phyloP scores from a whole-genome alignment of 805 yeast species.

The Ogataea parapolymorpha region DNA sequence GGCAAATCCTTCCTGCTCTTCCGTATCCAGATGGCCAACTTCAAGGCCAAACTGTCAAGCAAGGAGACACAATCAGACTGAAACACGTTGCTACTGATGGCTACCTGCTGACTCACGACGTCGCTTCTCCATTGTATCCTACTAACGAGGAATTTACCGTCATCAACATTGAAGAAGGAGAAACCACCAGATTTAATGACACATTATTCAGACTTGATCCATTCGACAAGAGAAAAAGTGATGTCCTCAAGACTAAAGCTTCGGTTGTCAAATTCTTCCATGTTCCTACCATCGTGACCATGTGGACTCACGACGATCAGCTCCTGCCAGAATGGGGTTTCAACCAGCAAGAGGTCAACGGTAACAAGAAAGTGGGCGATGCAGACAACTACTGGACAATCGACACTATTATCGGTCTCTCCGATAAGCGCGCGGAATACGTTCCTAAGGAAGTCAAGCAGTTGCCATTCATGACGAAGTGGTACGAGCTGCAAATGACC shows the following conservation, averaged over 20 bases:
- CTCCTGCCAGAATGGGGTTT: conserved; percentile 94
- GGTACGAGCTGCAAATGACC: conserved; percentile 80
- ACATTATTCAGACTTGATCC: conserved; percentile 77
- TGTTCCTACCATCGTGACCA: conserved; percentile 81
- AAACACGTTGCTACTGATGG: conserved; percentile 81
- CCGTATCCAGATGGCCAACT: conserved; percentile 41
- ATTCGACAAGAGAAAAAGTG: conserved; percentile 47
- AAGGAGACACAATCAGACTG: conserved; percentile 75
- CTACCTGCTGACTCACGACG: conserved; percentile 84
- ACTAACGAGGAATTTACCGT: conserved; percentile 94
- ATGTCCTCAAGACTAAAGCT: conserved; percentile 64
- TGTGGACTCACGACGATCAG: conserved; percentile 89
- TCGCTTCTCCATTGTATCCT: conserved; percentile 88
- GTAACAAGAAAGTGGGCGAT: conserved; percentile 78
- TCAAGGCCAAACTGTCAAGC: conserved; percentile 49
- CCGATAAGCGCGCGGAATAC: conserved; percentile 59
- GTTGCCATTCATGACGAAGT: conserved; percentile 76
- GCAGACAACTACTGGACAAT: conserved; percentile 70
- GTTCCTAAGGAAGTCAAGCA: conserved; percentile 60
- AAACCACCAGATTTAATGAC: conserved; percentile 55
- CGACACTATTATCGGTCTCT: conserved; percentile 63
- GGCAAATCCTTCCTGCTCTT: conserved; percentile 75
- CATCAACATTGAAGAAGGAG: conserved; percentile 57
- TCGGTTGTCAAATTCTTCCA: conserved; percentile 71
- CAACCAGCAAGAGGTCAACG: conserved; percentile 89